These are phyloP conservation scores for Monosporascus sp. DNA, from an alignment of 2,329 filamentous ascomycete species.

Conservation along the genomic window DNA sequence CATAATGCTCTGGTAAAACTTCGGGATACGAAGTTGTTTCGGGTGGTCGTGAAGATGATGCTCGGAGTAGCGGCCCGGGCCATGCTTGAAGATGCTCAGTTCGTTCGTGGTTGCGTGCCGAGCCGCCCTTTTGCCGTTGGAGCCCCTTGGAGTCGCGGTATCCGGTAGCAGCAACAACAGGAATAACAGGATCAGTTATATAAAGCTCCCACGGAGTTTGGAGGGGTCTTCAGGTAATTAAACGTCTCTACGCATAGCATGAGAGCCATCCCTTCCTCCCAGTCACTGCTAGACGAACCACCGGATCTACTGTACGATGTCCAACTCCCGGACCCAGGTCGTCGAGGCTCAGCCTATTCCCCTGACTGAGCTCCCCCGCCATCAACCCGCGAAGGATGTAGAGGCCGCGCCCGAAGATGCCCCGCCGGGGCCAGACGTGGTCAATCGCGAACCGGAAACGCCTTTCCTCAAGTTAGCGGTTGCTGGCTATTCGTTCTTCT, in stretches of 20 bases:
- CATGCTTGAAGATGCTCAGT: background rate
- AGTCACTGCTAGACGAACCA: too few relatives aligned
- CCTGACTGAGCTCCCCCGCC: conserved; percentile 16
- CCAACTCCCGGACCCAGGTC: conserved; percentile 2
- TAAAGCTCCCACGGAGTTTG: too few relatives aligned
- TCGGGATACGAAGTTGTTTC: background rate
- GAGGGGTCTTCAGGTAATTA: too few relatives aligned
- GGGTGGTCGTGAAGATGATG: background rate
- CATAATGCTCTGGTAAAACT: too few relatives aligned
- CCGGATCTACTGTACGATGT: background rate
- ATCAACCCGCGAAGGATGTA: conserved; percentile 6
- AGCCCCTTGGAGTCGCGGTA: background rate
- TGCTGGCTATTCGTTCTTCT: conserved; percentile 58
- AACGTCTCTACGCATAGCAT: too few relatives aligned
- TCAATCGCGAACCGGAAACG: conserved; percentile 15
- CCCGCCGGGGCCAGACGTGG: conserved; percentile 4
- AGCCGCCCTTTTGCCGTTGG: background rate
- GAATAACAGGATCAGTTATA: too few relatives aligned
- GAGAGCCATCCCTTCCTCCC: too few relatives aligned
- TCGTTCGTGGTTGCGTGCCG: background rate
- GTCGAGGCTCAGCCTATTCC: conserved; percentile 13
- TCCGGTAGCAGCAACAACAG: too few relatives aligned
- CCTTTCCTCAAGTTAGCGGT: conserved; percentile 44
- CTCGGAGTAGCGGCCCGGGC: background rate
- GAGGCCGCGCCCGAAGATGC: conserved; percentile 12